These are phyloP conservation scores for Sporobolus alterniflorus DNA, from an alignment of 202 grass and related monocot genomes.

Conservation along the genomic window DNA sequence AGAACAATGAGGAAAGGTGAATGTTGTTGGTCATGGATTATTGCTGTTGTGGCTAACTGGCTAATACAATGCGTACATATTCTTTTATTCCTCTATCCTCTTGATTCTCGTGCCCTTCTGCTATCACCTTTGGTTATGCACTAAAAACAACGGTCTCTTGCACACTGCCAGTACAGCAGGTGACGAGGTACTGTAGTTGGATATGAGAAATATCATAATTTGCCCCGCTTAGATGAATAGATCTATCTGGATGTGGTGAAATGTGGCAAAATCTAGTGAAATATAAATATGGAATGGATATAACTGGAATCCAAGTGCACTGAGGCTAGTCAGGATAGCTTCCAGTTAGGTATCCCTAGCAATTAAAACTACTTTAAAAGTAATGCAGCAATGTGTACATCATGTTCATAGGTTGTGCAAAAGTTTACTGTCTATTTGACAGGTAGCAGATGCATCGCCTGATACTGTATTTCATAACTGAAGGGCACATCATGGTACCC, in stretches of 20 bases:
- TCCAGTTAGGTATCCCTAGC: no score
- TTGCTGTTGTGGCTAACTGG: conserved; percentile 35
- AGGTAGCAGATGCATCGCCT: neutral
- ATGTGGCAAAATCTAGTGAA: neutral
- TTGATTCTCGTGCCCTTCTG: neutral
- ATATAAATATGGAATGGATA: no score
- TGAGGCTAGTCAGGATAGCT: neutral
- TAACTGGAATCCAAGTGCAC: neutral
- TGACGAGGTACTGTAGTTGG: neutral
- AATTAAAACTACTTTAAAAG: no score
- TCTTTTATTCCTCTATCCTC: neutral
- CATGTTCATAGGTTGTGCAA: neutral
- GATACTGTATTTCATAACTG: neutral
- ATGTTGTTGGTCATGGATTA: conserved; percentile 38
- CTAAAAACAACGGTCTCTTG: neutral
- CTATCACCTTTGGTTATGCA: neutral
- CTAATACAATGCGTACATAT: conserved; percentile 26
- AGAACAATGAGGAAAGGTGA: neutral
- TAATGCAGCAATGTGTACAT: neutral
- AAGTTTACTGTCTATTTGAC: neutral
- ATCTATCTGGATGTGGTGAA: neutral
- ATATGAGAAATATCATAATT: neutral
- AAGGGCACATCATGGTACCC: no score
- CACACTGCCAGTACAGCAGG: neutral
- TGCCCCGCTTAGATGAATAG: neutral